Evolutionary conservation across 306 rosid genomes (phyloP), one percentile per base, ranked within the genome.

Genomic region (Delonix regia): DNA sequence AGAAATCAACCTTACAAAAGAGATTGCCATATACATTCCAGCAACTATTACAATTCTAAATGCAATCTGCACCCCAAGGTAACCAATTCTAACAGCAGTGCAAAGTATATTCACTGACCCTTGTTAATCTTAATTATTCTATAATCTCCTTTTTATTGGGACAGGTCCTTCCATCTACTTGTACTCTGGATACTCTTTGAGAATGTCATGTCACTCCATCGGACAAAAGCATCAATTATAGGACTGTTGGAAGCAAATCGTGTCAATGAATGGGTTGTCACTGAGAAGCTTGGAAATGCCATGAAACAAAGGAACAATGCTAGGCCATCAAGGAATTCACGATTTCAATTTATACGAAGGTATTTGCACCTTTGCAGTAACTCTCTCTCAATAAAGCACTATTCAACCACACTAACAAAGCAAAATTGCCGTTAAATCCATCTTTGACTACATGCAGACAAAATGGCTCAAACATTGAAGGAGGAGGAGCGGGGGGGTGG

Each of bases 141-240:
- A 66, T 3, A 65, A 48, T 60, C 74, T 59, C 61, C 44, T 59
- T 10, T 15, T 52, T 44, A 75, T 78, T 78, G 78, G 77, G 47
- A 78, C 85, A 87, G 89, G 75, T 87, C 90, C 72, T 52, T 79
- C 68, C 86, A 87, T 71, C 83, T 86, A 30, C 74, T 89, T 41
- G 87, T 83, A 34, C 81, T 81, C 71, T 89, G 88, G 93, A 85
- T 89, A 75, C 86, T 87, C 83, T 89, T 89, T 15, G 89, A 87
- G 88, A 89, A 87, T 74, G 89, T 89, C 69, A 89, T 79, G 86
- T 87, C 90, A 33, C 86, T 83, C 70, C 88, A 87, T 85, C 88
- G 83, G 9, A 87, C 93, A 34, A 87, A 87, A 82, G 91, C 92
- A 52, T 69, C 85, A 74, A 81, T 89, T 72, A 87, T 79, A 51